Evolutionary conservation across 768 basidiomycete genomes (phyloP).

Genomic region (Kwoniella sp.): DNA sequence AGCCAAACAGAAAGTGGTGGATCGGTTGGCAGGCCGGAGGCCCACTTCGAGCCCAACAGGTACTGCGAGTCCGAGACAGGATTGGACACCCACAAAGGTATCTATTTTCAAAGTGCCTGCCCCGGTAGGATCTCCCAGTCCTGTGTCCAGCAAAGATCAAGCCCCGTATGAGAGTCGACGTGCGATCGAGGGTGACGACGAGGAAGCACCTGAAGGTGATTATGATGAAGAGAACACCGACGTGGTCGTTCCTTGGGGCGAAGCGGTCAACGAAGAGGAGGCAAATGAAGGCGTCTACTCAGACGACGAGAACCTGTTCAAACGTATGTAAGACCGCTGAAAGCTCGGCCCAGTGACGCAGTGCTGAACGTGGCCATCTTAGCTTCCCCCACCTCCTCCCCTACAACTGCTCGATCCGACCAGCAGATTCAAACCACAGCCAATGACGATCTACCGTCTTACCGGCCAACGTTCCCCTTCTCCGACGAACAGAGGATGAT

Average conservation of each 20-base stretch:
- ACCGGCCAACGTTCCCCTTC: conserved; percentile 25
- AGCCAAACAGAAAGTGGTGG: conserved; percentile 3
- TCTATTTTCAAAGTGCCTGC: no score
- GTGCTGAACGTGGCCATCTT: no score
- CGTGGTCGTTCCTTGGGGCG: conserved; percentile 13
- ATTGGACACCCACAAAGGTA: no score
- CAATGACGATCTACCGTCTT: conserved; percentile 10
- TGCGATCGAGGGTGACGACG: conserved; percentile 1
- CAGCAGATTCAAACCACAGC: no score
- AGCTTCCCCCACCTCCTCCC: no score
- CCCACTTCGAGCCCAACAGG: background rate
- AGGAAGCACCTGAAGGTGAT: conserved; percentile 17
- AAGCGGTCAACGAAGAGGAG: background rate
- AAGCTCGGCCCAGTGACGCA: no score
- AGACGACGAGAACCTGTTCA: conserved; percentile 24
- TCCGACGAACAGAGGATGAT: conserved; percentile 20
- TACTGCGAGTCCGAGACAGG: no score
- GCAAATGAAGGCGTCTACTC: conserved; percentile 28
- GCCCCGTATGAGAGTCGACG: background rate
- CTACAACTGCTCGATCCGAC: no score
- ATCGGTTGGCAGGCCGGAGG: conserved; percentile 2
- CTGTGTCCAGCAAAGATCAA: no score
- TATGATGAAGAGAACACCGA: conserved; percentile 18
- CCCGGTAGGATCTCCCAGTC: no score
- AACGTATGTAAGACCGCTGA: no score